These are phyloP conservation scores for Ascochyta rabiei DNA, from an alignment of 2,329 filamentous ascomycete species.

Conservation along the genomic window DNA sequence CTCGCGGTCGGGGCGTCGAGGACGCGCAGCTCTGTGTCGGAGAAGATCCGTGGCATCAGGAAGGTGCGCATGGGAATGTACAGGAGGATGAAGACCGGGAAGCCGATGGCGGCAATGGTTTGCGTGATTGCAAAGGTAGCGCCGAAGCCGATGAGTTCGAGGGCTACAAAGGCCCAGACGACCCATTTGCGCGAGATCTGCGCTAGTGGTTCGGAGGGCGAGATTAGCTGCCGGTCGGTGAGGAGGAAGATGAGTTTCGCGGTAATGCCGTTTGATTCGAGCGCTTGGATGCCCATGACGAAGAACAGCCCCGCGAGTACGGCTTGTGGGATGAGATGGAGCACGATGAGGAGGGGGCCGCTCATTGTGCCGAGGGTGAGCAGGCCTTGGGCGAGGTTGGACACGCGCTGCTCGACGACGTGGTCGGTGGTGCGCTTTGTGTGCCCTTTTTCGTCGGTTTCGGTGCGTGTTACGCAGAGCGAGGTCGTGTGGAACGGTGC, in stretches of 20 bases:
- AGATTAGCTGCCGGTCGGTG: slow-evolving; percentile 55
- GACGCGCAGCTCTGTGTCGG: slow-evolving; percentile 54
- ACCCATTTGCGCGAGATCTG: slow-evolving; percentile 51
- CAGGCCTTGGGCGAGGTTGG: slow-evolving; percentile 62
- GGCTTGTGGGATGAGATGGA: slow-evolving; percentile 61
- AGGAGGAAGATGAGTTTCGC: slow-evolving; percentile 58
- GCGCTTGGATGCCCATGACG: slow-evolving; percentile 60
- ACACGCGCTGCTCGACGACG: slow-evolving; percentile 63
- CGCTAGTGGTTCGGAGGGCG: slow-evolving; percentile 55
- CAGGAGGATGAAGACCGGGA: slow-evolving; percentile 63
- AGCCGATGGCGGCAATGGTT: slow-evolving; percentile 65
- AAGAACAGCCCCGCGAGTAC: slow-evolving; percentile 65
- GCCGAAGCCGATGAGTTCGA: slow-evolving; percentile 59
- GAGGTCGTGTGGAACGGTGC: slow-evolving; percentile 65
- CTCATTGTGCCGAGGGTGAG: slow-evolving; percentile 63
- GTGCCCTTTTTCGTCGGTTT: slow-evolving; percentile 52
- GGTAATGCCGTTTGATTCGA: slow-evolving; percentile 61
- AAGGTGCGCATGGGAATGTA: slow-evolving; percentile 62
- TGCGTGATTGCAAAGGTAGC: slow-evolving; percentile 64
- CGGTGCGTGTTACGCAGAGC: slow-evolving; percentile 51
- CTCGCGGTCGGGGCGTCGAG: slow-evolving; percentile 62
- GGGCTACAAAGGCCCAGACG: slow-evolving; percentile 58
- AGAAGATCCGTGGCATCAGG: slow-evolving; percentile 59
- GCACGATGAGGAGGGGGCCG: slow-evolving; percentile 58
- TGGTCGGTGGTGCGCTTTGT: slow-evolving; percentile 51